These are phyloP conservation scores for Pseudogymnoascus sp. DNA, from an alignment of 2,329 filamentous ascomycete species.

Conservation along the genomic window DNA sequence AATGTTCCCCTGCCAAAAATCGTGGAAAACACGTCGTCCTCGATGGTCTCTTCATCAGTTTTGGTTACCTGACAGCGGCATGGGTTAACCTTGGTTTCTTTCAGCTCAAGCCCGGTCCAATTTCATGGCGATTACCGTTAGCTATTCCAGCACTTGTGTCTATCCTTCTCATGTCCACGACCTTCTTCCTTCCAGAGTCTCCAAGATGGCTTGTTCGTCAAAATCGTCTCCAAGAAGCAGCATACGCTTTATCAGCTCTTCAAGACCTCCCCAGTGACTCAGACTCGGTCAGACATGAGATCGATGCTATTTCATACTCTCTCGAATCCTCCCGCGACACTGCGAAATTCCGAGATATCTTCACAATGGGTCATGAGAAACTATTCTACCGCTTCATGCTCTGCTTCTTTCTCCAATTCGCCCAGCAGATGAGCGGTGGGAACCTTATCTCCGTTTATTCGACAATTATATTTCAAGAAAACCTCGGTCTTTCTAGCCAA, in stretches of 20 bases:
- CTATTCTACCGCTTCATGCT: conserved; percentile 38
- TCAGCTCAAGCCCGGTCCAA: conserved; percentile 21
- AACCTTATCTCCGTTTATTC: background rate
- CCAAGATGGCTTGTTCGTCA: conserved; percentile 31
- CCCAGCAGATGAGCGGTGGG: background rate
- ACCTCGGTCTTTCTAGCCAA: background rate
- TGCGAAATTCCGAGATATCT: conserved; percentile 34
- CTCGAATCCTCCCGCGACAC: conserved; percentile 34
- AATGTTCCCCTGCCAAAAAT: conserved; percentile 31
- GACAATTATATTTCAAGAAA: background rate
- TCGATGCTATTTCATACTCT: conserved; percentile 39
- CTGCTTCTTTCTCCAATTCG: background rate
- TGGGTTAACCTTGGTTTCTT: conserved; percentile 47
- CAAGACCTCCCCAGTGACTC: conserved; percentile 30
- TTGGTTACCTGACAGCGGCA: conserved; percentile 46
- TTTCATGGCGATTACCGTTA: background rate
- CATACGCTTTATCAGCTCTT: conserved; percentile 16
- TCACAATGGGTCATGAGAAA: conserved; percentile 42
- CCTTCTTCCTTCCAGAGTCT: conserved; percentile 47
- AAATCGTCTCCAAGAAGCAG: background rate
- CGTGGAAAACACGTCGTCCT: conserved; percentile 47
- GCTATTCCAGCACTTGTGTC: background rate
- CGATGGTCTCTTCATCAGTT: conserved; percentile 44
- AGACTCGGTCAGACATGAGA: conserved; percentile 26
- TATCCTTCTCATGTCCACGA: conserved; percentile 10